phyloP scores from a whole-genome alignment of 192 early-diverging fungal genomes.

The Pilaira anomala region DNA sequence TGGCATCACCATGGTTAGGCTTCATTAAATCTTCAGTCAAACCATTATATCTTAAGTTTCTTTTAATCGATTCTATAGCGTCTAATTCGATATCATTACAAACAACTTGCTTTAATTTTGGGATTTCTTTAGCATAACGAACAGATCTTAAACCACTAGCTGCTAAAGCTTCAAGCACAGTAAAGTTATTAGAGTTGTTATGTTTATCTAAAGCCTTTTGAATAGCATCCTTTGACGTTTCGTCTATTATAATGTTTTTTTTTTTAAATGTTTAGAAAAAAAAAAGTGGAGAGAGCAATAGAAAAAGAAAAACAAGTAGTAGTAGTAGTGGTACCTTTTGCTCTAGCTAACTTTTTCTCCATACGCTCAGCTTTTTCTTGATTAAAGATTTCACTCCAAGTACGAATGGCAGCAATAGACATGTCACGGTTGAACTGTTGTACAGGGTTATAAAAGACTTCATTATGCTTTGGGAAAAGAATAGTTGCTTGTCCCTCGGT shows the following conservation, averaged over 20 bases:
- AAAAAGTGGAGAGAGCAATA: too few species aligned
- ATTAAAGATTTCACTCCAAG: conserved; percentile 78
- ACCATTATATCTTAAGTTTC: conserved; percentile 83
- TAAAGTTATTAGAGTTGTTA: conserved; percentile 37
- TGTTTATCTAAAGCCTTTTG: conserved; percentile 15
- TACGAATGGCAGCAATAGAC: conserved; percentile 94
- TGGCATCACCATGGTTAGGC: conserved; percentile 84
- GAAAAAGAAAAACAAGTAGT: background rate
- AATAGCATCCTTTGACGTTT: background rate
- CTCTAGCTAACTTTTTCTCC: conserved; percentile 48
- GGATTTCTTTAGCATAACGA: conserved; percentile 95
- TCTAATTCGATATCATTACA: conserved; percentile 90
- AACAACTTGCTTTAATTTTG: conserved; percentile 70
- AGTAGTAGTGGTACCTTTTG: conserved; percentile 18
- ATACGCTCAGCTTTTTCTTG: conserved; percentile 58
- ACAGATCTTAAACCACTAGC: conserved; percentile 94
- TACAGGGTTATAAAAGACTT: conserved; percentile 99
- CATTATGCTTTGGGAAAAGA: conserved; percentile 79
- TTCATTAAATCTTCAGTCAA: conserved; percentile 69
- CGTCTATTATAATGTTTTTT: background rate
- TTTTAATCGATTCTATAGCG: conserved; percentile 84
- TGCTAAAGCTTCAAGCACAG: conserved; percentile 89
- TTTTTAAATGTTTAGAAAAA: background rate
- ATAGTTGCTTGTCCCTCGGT: conserved; percentile 81
- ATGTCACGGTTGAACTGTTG: conserved; percentile 98